Conservation (phyloP, 1,284 basidiomycete genomes). For the Malassezia globosa region DNA sequence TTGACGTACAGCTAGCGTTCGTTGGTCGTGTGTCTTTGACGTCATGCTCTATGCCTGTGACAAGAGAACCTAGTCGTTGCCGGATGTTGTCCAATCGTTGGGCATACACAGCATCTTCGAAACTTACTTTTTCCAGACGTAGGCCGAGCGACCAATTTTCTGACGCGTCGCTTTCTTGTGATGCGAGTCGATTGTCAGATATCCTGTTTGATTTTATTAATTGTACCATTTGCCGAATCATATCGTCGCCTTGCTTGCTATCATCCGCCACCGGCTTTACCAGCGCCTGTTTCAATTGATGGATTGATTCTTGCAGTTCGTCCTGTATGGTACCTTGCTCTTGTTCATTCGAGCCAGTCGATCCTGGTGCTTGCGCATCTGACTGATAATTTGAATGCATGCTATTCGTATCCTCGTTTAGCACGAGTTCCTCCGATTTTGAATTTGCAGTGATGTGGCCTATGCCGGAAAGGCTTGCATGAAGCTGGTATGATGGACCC, state of each 20-base stretch:
- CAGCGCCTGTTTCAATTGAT: conserved; percentile 2
- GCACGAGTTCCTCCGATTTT: neutral
- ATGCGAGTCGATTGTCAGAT: neutral
- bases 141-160: conserved; percentile 1
- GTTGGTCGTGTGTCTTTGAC: too few species aligned
- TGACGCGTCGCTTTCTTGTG: neutral
- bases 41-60: neutral
- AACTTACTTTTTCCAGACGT: conserved; percentile 9
- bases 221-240: neutral
- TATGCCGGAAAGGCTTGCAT: neutral
- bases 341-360: too few species aligned
- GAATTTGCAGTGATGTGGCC: neutral
- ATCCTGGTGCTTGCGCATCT: neutral
- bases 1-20: too few species aligned
- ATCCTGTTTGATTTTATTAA: neutral
- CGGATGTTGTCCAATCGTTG: conserved; percentile 10
- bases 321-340: neutral
- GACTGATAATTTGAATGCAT: neutral
- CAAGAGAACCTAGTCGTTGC: conserved; percentile 7
- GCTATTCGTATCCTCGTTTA: neutral
- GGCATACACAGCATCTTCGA: conserved; percentile 14
- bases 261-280: neutral
- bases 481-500: neutral
- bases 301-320: conserved; percentile 3
- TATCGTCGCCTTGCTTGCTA: neutral